A percentile compares a stretch with the other conserved stretches of the same genome.
phyloP scores from a whole-genome alignment of 345 rosid genomes.

The Sisymbrium irio region DNA sequence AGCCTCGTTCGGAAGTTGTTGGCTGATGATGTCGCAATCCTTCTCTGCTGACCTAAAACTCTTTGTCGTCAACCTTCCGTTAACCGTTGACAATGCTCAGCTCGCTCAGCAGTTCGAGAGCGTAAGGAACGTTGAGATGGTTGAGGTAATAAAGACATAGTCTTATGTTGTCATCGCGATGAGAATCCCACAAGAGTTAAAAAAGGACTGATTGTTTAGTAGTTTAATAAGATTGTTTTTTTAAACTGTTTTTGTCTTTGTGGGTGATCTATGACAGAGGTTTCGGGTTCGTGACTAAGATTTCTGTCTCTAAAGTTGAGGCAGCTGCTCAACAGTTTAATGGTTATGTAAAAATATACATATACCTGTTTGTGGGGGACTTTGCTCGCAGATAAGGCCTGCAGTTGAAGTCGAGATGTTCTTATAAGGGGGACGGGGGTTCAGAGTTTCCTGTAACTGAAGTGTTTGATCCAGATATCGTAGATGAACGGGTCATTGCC shows the following conservation, averaged over 20 bases:
- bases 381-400: no score
- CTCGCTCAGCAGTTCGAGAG: constrained; percentile 74
- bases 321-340: constrained; percentile 83
- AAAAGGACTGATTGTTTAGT: no score
- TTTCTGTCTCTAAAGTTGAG: constrained; percentile 62
- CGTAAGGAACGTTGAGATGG: constrained; percentile 91
- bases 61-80: constrained; percentile 96
- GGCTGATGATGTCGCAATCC: no score
- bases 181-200: neutral
- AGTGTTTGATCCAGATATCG: no score
- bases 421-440: no score
- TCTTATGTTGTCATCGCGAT: neutral
- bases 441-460: no score
- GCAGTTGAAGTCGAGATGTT: no score
- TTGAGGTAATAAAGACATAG: no score
- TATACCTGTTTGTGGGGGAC: no score
- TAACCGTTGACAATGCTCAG: constrained; percentile 82
- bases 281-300: constrained; percentile 96
- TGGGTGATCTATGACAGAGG: constrained; percentile 98
- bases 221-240: no score
- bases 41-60: constrained; percentile 78
- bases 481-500: no score
- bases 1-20: no score
- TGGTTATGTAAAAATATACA: constrained; percentile 68
- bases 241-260: constrained; percentile 15